Evolutionary conservation across 345 rosid genomes (phyloP).

Genomic region (Arabidopsis suecica): DNA sequence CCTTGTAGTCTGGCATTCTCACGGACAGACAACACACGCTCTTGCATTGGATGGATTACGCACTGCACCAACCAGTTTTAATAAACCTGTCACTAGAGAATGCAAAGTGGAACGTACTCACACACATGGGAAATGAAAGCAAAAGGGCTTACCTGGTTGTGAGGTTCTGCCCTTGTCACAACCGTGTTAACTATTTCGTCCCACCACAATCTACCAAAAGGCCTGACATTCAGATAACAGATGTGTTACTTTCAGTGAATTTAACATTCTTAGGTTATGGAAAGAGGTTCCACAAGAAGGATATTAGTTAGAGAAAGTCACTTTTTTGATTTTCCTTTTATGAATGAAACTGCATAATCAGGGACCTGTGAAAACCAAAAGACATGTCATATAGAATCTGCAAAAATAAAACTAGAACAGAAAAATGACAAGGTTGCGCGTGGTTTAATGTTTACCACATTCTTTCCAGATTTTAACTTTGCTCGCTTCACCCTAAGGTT

Average conservation of each 20-base stretch:
- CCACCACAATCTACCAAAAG: conserved; percentile 55
- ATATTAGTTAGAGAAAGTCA: conserved; percentile 22
- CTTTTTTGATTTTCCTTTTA: conserved; percentile 44
- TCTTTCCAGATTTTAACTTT: conserved; percentile 48
- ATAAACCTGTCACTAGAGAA: neutral
- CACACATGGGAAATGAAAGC: neutral
- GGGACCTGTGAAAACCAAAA: conserved; percentile 48
- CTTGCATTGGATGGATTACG: conserved; percentile 52
- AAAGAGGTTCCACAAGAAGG: neutral
- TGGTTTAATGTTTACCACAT: conserved; percentile 40
- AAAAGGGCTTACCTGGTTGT: conserved; percentile 45
- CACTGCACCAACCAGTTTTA: conserved; percentile 9
- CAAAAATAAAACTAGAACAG: neutral
- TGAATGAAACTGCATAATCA: conserved; percentile 47
- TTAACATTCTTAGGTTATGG: neutral
- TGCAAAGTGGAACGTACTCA: neutral
- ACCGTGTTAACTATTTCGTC: conserved; percentile 48
- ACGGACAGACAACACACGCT: conserved; percentile 51
- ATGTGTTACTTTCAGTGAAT: conserved; percentile 12
- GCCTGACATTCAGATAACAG: conserved; percentile 37
- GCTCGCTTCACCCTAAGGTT: conserved; percentile 44
- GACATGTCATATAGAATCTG: neutral
- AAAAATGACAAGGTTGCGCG: neutral
- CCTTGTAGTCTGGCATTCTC: conserved; percentile 61
- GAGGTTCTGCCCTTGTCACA: conserved; percentile 55